Evolutionary conservation across 345 rosid genomes (phyloP).

Genomic region (Ceriops decandra): DNA sequence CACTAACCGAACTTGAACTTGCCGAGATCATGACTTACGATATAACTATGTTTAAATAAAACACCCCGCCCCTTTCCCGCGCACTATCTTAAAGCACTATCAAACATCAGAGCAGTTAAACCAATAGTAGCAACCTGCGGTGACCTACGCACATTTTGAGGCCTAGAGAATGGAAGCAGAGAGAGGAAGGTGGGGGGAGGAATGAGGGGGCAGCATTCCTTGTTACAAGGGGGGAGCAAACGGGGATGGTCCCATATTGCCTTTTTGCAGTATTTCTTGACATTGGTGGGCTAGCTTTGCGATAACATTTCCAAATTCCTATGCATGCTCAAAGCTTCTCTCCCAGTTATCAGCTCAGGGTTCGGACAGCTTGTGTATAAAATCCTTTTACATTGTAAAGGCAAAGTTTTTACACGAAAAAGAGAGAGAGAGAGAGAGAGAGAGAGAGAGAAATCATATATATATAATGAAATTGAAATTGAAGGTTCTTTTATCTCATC

Average conservation of each 20-base stretch:
- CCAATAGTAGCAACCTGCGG: background rate
- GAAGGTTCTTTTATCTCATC: too few species aligned
- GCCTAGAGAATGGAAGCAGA: background rate
- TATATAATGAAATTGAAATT: too few species aligned
- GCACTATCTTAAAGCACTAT: too few species aligned
- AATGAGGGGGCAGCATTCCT: conserved; percentile 27
- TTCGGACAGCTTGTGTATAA: background rate
- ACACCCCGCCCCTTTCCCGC: too few species aligned
- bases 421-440: too few species aligned
- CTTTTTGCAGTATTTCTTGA: conserved; percentile 10
- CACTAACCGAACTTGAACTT: too few species aligned
- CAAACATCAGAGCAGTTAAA: background rate
- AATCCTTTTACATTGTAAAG: too few species aligned
- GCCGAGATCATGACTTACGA: too few species aligned
- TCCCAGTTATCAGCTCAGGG: conserved; percentile 10
- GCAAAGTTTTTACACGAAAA: too few species aligned
- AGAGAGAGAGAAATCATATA: too few species aligned
- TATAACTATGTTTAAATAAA: too few species aligned
- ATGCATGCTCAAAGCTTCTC: background rate
- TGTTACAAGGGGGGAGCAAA: conserved; percentile 46
- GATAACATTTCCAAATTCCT: background rate
- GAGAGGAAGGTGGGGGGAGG: background rate
- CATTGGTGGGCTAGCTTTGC: background rate
- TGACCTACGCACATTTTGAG: conserved; percentile 7
- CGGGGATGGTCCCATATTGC: conserved; percentile 35